These are phyloP conservation scores for Linum trigynum DNA, from an alignment of 345 rosid species.

Conservation along the genomic window DNA sequence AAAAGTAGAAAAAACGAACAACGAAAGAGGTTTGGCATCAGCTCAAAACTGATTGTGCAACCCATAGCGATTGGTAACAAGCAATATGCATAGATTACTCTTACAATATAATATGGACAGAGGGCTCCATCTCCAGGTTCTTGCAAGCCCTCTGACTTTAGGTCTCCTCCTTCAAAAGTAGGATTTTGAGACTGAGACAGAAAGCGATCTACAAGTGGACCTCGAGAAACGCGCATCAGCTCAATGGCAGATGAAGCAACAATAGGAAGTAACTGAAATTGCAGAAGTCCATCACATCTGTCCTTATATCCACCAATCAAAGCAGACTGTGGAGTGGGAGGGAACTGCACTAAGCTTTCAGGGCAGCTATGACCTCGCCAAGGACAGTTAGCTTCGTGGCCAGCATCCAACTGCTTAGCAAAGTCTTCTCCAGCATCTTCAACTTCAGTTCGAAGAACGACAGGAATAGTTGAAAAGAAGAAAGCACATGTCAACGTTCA, in stretches of 20 bases:
- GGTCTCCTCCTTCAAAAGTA: constrained; percentile 44
- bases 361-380: constrained; percentile 93
- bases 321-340: constrained; percentile 94
- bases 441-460: constrained; percentile 31
- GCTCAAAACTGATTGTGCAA: not conserved
- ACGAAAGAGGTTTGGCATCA: not conserved
- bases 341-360: constrained; percentile 97
- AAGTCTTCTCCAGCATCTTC: constrained; percentile 54
- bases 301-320: constrained; percentile 94
- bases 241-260: constrained; percentile 64
- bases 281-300: constrained; percentile 94
- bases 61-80: not conserved
- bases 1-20: constrained; percentile 2
- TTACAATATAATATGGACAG: constrained; percentile 56
- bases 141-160: constrained; percentile 41
- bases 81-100: constrained; percentile 17
- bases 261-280: constrained; percentile 79
- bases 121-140: constrained; percentile 58
- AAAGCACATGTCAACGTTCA: constrained; percentile 1
- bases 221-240: constrained; percentile 63
- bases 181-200: constrained; percentile 56
- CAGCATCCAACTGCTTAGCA: constrained; percentile 75
- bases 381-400: constrained; percentile 66
- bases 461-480: constrained; percentile 2
- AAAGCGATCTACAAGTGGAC: constrained; percentile 60